Evolutionary conservation across 805 yeast species (phyloP), one percentile per base, ranked within the genome.

Genomic region (Dipodascopsis uninucleata): DNA sequence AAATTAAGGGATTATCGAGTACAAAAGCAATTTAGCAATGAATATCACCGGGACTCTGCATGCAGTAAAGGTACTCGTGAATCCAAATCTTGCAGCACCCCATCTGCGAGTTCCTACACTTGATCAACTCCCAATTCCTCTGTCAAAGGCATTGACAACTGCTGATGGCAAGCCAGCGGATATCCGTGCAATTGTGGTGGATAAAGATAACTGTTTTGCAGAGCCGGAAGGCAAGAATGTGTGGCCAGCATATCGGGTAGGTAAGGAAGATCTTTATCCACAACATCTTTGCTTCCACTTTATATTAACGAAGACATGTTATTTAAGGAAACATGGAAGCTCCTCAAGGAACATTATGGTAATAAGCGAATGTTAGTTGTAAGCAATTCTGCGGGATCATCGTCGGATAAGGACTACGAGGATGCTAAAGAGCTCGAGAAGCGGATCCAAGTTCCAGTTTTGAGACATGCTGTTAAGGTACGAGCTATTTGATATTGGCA

Each of bases 201-300:
- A 93, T 61, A 93, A 93, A 62, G 98, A 93, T 66, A 93, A 93
- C 63, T 90, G 97, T 60, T 85, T 93, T 62, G 95, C 98, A 4
- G 74, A 76, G 47, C 89, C 89, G 28, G 84, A 85, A 43, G 84
- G 79, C 48, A 83, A 81, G 48, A 75, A 77, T 47, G 84, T 90
- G 1, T 88, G 86, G 85, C 87, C 85, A 0, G 84, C 68, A 1
- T 89, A 88, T 52, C 54, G 56, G 10, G 52, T 38, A 23, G 38
- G 35, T 36, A 24, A 17, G 14, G 31, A 44, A 16, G 36, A 28
- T 39, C 31, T 12, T 12, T 14, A 14, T 14, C 29, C 12, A 12
- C 12, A 12, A 7, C 47, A 47, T 42, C 26, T 34, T n/a, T 16
- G 39, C 29, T 10, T 16, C 2, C 31, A 46, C 14, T 46, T 47